Evolutionary conservation across 208 protist genomes (phyloP), one percentile per base, ranked within the genome.

Genomic region (Leishmania mexicana): DNA sequence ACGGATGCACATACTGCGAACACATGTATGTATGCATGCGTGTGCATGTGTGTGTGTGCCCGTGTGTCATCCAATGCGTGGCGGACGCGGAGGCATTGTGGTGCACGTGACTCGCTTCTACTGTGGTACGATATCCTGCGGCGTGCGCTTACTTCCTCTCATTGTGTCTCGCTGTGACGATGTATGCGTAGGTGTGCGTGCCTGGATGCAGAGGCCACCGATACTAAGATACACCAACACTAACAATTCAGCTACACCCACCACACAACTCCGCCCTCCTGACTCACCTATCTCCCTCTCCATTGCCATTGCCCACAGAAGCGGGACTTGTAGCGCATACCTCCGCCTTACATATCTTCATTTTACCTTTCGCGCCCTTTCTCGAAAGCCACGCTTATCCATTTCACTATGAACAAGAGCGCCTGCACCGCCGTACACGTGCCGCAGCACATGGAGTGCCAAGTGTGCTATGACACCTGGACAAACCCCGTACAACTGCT

Each of bases 401-500:
- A 40, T 24, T 21, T 81, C 45, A 31, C 28, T n/a, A 93, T 93
- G 88, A 84, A 76, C 81, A 89, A 80, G 60, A 91, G 87, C 74
- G 76, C 81, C 15, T 96, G 93, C 76, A 92, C 81, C 28, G 91
- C 90, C 17, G 68, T 93, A 31, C 81, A 89, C 57, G 77, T 89
- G 35, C 85, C 87, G 4, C 67, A 83, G 28, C 72, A 81, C 64
- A 82, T 96, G 31, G 88, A 90, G 74, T 96, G 93, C 80, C 83
- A 92, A 76, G 81, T 96, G 42, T 96, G 93, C 76, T 88, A 90
- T 45, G 93, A 96, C 78, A 86, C 93, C 8, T 94, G 88, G 84
- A 89, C 87, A 40, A 76, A 90, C 42, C 93, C 93, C 0, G 85
- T 90, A 11, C 89, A 96, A 80, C 76, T 96, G 67, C 84, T 91